phyloP scores from a whole-genome alignment of 495 filamentous ascomycete species.

The Cudoniella acicularis region DNA sequence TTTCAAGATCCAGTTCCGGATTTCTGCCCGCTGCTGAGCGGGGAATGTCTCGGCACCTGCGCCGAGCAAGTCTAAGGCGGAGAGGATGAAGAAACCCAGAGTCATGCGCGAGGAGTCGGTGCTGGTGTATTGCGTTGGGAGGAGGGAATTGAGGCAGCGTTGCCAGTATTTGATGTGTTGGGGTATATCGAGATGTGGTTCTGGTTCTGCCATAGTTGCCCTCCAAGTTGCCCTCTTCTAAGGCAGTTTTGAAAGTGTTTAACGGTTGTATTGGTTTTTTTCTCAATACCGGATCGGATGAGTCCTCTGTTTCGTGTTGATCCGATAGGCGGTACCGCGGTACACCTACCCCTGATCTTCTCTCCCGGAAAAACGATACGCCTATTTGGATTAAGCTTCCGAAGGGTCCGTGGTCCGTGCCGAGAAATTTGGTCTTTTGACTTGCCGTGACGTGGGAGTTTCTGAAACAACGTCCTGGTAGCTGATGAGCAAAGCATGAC shows the following conservation, averaged over 20 bases:
- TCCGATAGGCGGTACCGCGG: too few species aligned
- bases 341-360: neutral
- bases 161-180: constrained; percentile 91
- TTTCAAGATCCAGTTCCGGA: constrained; percentile 67
- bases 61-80: constrained; percentile 76
- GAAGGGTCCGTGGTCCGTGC: neutral
- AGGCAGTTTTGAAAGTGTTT: too few species aligned
- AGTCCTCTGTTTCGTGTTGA: too few species aligned
- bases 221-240: too few species aligned
- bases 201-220: constrained; percentile 8
- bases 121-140: constrained; percentile 76
- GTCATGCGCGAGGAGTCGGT: constrained; percentile 89
- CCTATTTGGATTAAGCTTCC: constrained; percentile 6
- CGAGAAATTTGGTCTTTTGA: neutral
- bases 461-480: constrained; percentile 7
- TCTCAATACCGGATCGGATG: too few species aligned
- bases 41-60: constrained; percentile 53
- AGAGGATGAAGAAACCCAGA: constrained; percentile 82
- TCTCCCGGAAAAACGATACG: constrained; percentile 10
- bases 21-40: constrained; percentile 53
- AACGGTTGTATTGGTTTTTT: too few species aligned
- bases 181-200: constrained; percentile 57
- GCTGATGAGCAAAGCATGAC: neutral
- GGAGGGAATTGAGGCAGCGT: constrained; percentile 75
- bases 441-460: neutral